Evolutionary conservation across 805 yeast genomes (phyloP).

Genomic region (Candida palmyrensis): DNA sequence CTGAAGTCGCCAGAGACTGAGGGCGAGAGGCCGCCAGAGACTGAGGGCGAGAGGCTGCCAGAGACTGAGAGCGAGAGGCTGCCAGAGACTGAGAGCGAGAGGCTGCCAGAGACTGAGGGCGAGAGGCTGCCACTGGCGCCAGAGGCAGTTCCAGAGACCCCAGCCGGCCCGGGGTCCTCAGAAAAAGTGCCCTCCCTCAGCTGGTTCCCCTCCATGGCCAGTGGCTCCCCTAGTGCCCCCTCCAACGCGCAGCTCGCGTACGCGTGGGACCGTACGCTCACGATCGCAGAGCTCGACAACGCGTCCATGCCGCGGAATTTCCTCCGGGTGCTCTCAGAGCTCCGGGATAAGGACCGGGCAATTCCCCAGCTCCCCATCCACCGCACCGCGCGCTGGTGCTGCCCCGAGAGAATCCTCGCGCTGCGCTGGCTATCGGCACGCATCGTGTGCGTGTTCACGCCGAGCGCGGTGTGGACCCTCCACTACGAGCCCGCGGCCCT

Average conservation of each 20-base stretch:
- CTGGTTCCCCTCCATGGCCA: slow-evolving; percentile 57
- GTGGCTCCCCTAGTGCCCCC: slow-evolving; percentile 5
- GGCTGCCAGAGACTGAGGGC: too few relatives aligned
- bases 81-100: too few relatives aligned
- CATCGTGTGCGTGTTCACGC: slow-evolving; percentile 19
- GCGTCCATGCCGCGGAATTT: slow-evolving; percentile 29
- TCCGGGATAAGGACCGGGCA: slow-evolving; percentile 34
- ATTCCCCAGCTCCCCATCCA: slow-evolving; percentile 22
- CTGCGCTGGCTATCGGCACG: slow-evolving; percentile 49
- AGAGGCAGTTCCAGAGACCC: too few relatives aligned
- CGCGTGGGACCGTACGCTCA: slow-evolving; percentile 60
- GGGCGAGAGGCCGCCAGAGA: too few relatives aligned
- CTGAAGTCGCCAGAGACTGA: too few relatives aligned
- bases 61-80: too few relatives aligned
- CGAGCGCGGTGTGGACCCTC: slow-evolving; percentile 3
- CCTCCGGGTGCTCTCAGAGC: slow-evolving; percentile 18
- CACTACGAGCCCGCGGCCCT: neutral
- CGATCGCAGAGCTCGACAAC: slow-evolving; percentile 46
- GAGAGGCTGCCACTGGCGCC: too few relatives aligned
- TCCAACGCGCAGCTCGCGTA: slow-evolving; percentile 51
- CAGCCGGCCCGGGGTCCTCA: neutral
- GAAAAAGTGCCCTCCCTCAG: slow-evolving; percentile 17
- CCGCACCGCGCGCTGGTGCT: slow-evolving; percentile 19
- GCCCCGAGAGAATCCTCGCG: slow-evolving; percentile 32
- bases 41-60: too few relatives aligned